Evolutionary conservation across 108 stramenopile species (phyloP).

Genomic region (Chaetoceros tenuissimus): DNA sequence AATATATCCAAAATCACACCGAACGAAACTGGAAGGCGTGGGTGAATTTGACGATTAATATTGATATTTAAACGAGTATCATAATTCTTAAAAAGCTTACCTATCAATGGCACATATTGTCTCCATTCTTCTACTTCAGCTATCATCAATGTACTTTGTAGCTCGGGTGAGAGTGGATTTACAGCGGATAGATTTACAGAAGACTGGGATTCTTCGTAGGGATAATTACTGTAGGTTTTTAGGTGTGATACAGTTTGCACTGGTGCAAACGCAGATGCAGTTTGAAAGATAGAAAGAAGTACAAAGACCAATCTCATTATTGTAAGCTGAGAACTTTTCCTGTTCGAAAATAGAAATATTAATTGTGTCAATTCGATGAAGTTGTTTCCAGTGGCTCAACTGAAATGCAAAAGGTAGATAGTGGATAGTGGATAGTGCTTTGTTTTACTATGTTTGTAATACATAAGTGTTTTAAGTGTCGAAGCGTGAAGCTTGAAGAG

Average conservation of each 20-base stretch:
- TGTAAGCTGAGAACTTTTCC: neutral
- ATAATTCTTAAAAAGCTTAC: no score
- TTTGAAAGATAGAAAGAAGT: neutral
- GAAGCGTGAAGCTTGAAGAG: no score
- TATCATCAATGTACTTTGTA: constrained; percentile 14
- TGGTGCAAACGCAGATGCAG: neutral
- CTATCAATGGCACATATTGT: constrained; percentile 82
- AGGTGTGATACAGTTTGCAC: neutral
- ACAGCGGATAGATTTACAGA: neutral
- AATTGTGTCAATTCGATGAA: no score
- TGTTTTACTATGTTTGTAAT: no score
- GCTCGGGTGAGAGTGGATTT: neutral
- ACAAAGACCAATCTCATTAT: neutral
- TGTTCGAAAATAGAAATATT: no score
- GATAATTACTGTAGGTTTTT: neutral
- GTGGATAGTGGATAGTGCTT: no score
- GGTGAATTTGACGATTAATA: no score
- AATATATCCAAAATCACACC: constrained; percentile 70
- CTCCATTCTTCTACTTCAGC: constrained; percentile 46
- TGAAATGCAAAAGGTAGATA: no score
- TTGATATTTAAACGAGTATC: no score
- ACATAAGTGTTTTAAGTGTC: no score
- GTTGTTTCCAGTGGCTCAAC: no score
- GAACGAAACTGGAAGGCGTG: constrained; percentile 42
- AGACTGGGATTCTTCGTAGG: neutral